Evolutionary conservation across 2,329 filamentous ascomycete species (phyloP).

Genomic region (Trichoderma atrobrunneum): DNA sequence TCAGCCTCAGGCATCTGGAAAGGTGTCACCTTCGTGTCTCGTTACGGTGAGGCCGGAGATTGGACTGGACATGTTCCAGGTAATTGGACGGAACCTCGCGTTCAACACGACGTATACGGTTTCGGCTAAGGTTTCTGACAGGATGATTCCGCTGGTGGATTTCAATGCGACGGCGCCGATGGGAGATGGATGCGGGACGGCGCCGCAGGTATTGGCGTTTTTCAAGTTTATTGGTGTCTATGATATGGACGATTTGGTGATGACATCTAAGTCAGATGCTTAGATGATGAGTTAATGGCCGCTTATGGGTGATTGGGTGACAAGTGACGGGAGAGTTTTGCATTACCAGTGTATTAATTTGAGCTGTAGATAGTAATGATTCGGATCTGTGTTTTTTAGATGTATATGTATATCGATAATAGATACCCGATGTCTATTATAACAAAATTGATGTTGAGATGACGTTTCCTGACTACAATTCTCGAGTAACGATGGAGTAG

Average conservation of each 20-base stretch:
- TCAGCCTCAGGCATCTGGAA: background rate
- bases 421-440: background rate
- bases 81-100: conserved; percentile 17
- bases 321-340: background rate
- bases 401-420: background rate
- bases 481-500: too few relatives aligned
- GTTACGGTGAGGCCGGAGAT: conserved; percentile 19
- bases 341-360: background rate
- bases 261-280: background rate
- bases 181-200: conserved; percentile 18
- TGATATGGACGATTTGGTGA: conserved; percentile 10
- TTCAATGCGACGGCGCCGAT: conserved; percentile 15
- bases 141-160: conserved; percentile 17
- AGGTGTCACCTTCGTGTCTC: background rate
- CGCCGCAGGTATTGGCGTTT: conserved; percentile 20
- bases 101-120: conserved; percentile 21
- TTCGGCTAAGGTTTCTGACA: background rate
- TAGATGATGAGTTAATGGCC: background rate
- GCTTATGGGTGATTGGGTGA: background rate
- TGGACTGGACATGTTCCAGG: conserved; percentile 21
- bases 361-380: background rate
- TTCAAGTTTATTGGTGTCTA: conserved; percentile 20
- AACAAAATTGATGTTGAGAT: background rate
- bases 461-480: too few relatives aligned
- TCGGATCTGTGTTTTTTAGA: background rate